Percentiles rank a stretch among this genome's conserved stretches.
phyloP scores from a whole-genome alignment of 1,284 basidiomycete species.

The Trichosporon sp. region DNA sequence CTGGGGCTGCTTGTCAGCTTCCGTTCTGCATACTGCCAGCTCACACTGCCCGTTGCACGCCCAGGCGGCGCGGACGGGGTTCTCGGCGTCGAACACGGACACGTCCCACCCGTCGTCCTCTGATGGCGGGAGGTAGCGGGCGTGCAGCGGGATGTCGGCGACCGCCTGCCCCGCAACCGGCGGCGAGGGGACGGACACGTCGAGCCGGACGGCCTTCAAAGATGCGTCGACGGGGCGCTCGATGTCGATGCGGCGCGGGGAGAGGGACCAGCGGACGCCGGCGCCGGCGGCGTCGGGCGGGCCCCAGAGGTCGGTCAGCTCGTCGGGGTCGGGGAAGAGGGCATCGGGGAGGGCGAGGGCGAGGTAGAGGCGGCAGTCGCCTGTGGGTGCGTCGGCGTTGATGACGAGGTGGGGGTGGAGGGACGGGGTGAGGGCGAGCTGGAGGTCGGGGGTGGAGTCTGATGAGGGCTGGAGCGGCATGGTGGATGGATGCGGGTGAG shows the following conservation, averaged over 20 bases:
- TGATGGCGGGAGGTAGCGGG: constrained; percentile 32
- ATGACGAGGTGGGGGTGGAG: constrained; percentile 14
- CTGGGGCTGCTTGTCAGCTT: neutral
- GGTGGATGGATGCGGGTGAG: neutral
- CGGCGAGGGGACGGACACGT: neutral
- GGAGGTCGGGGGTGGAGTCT: constrained; percentile 5
- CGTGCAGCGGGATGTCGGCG: constrained; percentile 37
- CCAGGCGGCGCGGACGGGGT: neutral
- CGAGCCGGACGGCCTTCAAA: neutral
- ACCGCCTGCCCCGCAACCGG: neutral
- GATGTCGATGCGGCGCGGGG: constrained; percentile 28
- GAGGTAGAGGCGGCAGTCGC: constrained; percentile 15
- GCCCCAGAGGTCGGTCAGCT: constrained; percentile 24
- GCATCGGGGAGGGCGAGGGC: constrained; percentile 32
- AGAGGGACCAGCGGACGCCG: constrained; percentile 16
- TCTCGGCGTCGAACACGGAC: neutral
- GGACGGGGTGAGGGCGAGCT: constrained; percentile 7
- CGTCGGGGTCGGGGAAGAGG: constrained; percentile 35
- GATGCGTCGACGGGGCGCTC: constrained; percentile 25
- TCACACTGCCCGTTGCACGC: neutral
- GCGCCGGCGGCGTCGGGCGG: neutral
- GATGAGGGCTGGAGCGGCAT: neutral
- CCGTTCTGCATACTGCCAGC: neutral
- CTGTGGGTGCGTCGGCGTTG: neutral
- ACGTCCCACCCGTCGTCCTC: neutral